Base-by-base conservation (phyloP, 305 asterid genomes). In the Euphrasia arctica region DNA sequence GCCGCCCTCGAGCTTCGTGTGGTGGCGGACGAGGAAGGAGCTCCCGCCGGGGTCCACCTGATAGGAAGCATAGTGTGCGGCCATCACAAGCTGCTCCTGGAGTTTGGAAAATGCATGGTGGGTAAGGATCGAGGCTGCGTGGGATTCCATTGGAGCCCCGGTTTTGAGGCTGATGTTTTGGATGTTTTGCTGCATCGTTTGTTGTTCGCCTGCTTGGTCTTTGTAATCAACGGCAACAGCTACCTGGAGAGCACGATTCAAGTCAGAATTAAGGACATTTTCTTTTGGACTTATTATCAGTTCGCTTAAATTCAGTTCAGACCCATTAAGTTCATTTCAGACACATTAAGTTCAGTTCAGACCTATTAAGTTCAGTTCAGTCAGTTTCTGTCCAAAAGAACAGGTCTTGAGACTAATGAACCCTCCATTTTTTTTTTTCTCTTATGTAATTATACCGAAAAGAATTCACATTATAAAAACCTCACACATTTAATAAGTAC, bases 141-240 rank as follows among this genome's bases (percentile, higher is more conserved):
- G 97, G 32, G 99, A 91, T 78, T 93, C 97, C 99, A 90, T 93
- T n/a, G 99, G 97, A 2, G 97, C 95, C 27, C 97, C 97, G 2
- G 99, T 93, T 84, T 90, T 93, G 49, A 93, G 80, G 87, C 85
- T 86, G 13, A 93, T 83, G 78, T 90, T 93, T 72, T 90, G 99
- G 39, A 93, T 83, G 65, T 93, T 93, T 68, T 93, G 97, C 76
- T 93, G 99, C 99, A 90, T 93, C 0, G 94, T 90, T 72, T 86
- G 95, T 56, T 93, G 99, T 69, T 93, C 99, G 28, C 97, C 99
- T 1, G 92, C 82, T 74, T 90, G 99, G 75, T 93, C 99, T 77
- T 78, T 90, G 39, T 81, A 93, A 80, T 93, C 99, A 43, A 93
- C 88, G 3, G 96, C 86, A 58, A 88, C 92, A 39, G 99, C 96